Evolutionary conservation across 257 asterid species (phyloP).

Genomic region (Solanum sejunctum): DNA sequence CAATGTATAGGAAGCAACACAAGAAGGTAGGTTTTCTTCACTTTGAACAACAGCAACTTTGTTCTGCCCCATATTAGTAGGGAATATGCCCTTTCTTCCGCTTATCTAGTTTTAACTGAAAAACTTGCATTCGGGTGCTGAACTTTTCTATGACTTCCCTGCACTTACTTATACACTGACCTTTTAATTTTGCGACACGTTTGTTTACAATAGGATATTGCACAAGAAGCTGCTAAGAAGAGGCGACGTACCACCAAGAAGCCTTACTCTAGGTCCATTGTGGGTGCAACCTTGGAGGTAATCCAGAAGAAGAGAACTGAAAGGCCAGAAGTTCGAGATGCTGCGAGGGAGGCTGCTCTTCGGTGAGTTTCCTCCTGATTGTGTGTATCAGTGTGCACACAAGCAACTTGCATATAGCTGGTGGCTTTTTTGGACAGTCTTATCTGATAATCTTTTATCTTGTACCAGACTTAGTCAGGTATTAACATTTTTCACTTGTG

Average conservation of each 20-base stretch:
- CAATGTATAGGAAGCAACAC: slow-evolving; percentile 75
- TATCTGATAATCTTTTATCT: neutral
- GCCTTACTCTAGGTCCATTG: slow-evolving; percentile 86
- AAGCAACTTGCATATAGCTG: neutral
- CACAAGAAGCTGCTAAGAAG: slow-evolving; percentile 84
- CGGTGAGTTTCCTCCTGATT: slow-evolving; percentile 23
- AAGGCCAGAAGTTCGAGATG: slow-evolving; percentile 89
- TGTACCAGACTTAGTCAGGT: slow-evolving; percentile 33
- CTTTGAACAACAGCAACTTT: neutral
- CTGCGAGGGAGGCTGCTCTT: slow-evolving; percentile 90
- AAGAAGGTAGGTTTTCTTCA: slow-evolving; percentile 42
- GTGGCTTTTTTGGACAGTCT: neutral
- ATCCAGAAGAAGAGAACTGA: slow-evolving; percentile 80
- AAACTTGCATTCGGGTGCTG: neutral
- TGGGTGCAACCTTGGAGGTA: slow-evolving; percentile 87
- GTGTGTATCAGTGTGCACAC: neutral
- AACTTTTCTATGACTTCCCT: neutral
- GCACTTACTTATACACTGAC: neutral
- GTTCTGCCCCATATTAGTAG: neutral
- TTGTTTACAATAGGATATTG: slow-evolving; percentile 32
- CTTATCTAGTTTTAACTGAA: neutral
- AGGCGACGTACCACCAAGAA: slow-evolving; percentile 79
- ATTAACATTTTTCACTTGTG: slow-evolving; percentile 20
- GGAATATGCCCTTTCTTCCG: neutral
- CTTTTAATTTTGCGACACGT: neutral